phyloP scores from a whole-genome alignment of 371 early-diverging fungal genomes.

The Actinomortierella ambigua region DNA sequence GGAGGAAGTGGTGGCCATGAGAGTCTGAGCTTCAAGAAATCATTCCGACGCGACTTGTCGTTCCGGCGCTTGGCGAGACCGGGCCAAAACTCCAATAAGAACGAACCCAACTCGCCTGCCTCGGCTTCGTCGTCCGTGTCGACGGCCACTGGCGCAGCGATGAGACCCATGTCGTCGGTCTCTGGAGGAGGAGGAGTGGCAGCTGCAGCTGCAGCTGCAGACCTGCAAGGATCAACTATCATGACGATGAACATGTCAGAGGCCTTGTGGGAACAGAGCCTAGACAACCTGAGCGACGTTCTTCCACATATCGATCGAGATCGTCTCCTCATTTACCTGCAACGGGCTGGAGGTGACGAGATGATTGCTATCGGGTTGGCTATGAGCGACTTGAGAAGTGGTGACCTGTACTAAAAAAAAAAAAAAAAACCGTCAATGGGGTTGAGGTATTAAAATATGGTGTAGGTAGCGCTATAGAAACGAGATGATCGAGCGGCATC shows the following conservation, averaged over 20 bases:
- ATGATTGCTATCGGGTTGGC: conserved; percentile 53
- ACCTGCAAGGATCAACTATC: conserved; percentile 11
- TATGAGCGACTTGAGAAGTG: conserved; percentile 46
- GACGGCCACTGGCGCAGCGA: too few species aligned
- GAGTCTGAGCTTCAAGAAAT: too few species aligned
- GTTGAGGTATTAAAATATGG: too few species aligned
- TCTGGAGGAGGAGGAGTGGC: conserved; percentile 1
- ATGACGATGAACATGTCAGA: conserved; percentile 5
- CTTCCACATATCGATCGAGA: conserved; percentile 49
- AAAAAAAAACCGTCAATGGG: too few species aligned
- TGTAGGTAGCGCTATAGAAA: too few species aligned
- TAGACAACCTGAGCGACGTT: conserved; percentile 48
- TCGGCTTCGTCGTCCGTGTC: too few species aligned
- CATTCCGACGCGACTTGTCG: too few species aligned
- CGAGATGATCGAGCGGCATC: too few species aligned
- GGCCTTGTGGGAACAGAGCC: conserved; percentile 33
- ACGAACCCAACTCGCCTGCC: too few species aligned
- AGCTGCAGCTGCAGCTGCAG: conserved; percentile 14
- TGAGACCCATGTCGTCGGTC: conserved; percentile 4
- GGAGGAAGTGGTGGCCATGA: conserved; percentile 8
- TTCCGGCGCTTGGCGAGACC: too few species aligned
- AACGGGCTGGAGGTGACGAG: conserved; percentile 49
- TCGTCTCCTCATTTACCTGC: conserved; percentile 46
- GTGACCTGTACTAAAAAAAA: conserved; percentile 9
- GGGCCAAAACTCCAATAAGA: too few species aligned